Percentiles rank a stretch among this genome's conserved stretches.
phyloP scores from a whole-genome alignment of 805 yeast genomes.

The Candida jianshihensis region DNA sequence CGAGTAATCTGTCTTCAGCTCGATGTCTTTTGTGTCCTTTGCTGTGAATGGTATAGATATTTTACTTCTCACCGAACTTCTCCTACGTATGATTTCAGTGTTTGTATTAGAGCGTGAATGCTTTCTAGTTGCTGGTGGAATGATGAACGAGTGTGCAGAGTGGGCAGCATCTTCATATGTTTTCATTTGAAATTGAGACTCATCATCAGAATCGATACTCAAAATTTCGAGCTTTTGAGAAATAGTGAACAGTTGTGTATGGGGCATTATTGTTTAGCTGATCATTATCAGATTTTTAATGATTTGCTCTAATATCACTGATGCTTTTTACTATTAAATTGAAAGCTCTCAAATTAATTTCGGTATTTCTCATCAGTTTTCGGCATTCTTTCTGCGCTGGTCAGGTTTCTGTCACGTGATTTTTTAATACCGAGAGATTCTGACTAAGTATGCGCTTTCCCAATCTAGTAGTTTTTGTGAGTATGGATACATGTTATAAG shows the following conservation, averaged over 20 bases:
- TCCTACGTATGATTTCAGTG: constrained; percentile 3
- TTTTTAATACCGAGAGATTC: too few relatives aligned
- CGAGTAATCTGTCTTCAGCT: constrained; percentile 9
- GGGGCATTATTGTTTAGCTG: neutral
- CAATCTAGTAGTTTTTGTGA: too few relatives aligned
- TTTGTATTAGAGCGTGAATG: neutral
- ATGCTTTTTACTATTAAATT: too few relatives aligned
- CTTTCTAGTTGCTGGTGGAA: constrained; percentile 1
- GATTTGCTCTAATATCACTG: too few relatives aligned
- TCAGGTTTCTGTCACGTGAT: too few relatives aligned
- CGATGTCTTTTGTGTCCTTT: constrained; percentile 9
- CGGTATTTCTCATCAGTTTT: too few relatives aligned
- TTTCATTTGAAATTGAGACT: neutral
- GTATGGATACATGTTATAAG: too few relatives aligned
- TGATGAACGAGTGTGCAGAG: neutral
- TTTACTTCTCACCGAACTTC: constrained; percentile 14
- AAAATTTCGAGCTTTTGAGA: neutral
- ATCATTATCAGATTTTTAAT: too few relatives aligned
- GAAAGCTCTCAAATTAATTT: too few relatives aligned
- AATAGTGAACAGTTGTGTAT: neutral
- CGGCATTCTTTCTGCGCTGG: too few relatives aligned
- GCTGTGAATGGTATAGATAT: constrained; percentile 11
- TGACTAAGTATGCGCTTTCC: too few relatives aligned
- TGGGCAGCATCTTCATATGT: neutral
- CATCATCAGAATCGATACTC: constrained; percentile 1